Conservation (phyloP, 1,284 basidiomycete species). For the Cryptococcus maquisensis region DNA sequence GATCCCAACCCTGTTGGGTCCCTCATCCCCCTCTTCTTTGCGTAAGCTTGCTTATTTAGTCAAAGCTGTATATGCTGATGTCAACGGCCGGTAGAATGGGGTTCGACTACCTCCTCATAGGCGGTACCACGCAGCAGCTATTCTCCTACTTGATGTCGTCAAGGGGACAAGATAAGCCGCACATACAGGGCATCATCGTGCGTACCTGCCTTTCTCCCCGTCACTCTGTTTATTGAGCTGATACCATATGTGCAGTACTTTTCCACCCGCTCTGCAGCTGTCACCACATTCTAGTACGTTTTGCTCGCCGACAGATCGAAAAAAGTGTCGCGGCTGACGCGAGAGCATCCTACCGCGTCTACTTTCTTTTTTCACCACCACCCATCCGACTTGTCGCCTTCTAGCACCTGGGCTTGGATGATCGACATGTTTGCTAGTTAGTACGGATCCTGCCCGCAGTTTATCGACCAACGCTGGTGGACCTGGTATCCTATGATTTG, state of each 20-base stretch:
- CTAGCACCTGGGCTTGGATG: constrained; percentile 12
- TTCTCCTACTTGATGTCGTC: background rate
- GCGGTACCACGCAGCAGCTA: background rate
- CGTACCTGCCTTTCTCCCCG: background rate
- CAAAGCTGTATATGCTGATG: background rate
- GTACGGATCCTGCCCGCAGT: constrained; percentile 12
- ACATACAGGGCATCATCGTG: background rate
- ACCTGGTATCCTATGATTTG: constrained; percentile 15
- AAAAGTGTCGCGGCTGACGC: too few relatives aligned
- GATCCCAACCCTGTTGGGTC: background rate
- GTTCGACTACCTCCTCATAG: background rate
- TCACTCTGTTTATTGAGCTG: background rate
- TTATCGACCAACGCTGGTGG: constrained; percentile 12
- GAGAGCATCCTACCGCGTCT: too few relatives aligned
- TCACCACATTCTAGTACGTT: background rate
- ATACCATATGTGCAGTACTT: background rate
- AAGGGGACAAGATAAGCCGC: background rate
- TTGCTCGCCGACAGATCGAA: background rate
- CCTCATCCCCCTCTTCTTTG: background rate
- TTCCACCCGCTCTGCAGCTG: background rate
- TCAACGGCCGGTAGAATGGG: background rate
- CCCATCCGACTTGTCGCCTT: background rate
- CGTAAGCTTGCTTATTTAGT: background rate
- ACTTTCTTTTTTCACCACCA: background rate
- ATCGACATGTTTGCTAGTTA: constrained; percentile 13